Conservation (phyloP, 176 grass and related monocot species). For the Triticum dicoccoides region DNA sequence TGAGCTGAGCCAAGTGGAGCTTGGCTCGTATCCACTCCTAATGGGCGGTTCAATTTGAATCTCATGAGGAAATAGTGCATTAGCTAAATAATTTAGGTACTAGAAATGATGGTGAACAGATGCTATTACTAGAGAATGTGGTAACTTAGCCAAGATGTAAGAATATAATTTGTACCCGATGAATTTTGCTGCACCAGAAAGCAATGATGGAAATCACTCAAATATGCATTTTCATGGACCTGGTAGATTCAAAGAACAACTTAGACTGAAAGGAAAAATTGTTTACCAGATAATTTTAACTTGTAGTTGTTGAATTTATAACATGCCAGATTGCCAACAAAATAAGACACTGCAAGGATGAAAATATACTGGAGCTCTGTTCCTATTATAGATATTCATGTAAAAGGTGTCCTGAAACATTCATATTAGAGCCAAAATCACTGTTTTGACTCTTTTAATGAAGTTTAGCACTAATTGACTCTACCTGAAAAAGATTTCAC, state of each 20-base stretch:
- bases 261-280: slow-evolving; percentile 1
- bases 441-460: too few species aligned
- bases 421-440: not conserved
- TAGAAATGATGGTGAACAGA: not conserved
- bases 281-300: not conserved
- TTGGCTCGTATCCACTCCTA: not conserved
- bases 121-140: not conserved
- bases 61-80: not conserved
- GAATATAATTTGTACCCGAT: slow-evolving; percentile 44
- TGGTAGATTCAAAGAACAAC: slow-evolving; percentile 29
- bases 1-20: not conserved
- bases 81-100: not conserved
- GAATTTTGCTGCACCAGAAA: slow-evolving; percentile 68
- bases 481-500: too few species aligned
- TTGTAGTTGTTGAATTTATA: slow-evolving; percentile 8
- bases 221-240: slow-evolving; percentile 97
- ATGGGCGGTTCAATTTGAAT: not conserved
- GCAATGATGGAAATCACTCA: slow-evolving; percentile 93
- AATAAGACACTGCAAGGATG: not conserved
- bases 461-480: too few species aligned
- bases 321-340: not conserved
- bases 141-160: slow-evolving; percentile 8
- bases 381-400: not conserved
- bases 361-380: not conserved
- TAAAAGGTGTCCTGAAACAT: not conserved